These are phyloP conservation scores for Pycnococcus provasolii DNA, from an alignment of 139 green algal species.

Conservation along the genomic window DNA sequence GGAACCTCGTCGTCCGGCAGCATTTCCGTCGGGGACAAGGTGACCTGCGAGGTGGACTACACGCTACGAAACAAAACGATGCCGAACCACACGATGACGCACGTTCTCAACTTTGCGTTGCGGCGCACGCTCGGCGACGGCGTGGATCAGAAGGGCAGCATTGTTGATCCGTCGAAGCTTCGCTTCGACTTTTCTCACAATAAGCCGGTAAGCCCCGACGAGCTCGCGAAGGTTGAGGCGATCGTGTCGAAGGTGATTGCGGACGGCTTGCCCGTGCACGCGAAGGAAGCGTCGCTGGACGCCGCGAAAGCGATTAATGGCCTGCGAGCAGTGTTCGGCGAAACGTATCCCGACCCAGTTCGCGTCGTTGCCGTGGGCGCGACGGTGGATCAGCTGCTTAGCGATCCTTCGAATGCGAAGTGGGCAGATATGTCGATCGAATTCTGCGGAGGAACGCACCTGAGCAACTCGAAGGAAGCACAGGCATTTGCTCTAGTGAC, in stretches of 20 bases:
- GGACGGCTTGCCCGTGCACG: conserved; percentile 49
- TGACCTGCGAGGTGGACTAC: conserved; percentile 65
- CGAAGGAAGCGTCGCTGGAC: conserved; percentile 66
- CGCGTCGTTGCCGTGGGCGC: conserved; percentile 82
- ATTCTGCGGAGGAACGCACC: conserved; percentile 96
- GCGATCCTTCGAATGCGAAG: conserved; percentile 45
- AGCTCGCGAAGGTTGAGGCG: conserved; percentile 35
- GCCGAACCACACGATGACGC: conserved; percentile 97
- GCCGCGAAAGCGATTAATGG: conserved; percentile 73
- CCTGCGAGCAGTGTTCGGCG: conserved; percentile 89
- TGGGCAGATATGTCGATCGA: conserved; percentile 60
- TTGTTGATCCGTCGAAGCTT: conserved; percentile 80
- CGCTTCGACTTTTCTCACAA: conserved; percentile 96
- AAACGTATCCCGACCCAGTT: conserved; percentile 95
- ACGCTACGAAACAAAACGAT: conserved; percentile 59
- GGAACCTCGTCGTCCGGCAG: conserved; percentile 27
- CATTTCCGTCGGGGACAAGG: conserved; percentile 54
- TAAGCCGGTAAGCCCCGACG: conserved; percentile 33
- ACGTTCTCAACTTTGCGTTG: conserved; percentile 93
- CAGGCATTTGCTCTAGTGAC: conserved; percentile 76
- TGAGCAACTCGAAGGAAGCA: conserved; percentile 71
- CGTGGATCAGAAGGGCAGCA: conserved; percentile 93
- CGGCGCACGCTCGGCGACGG: conserved; percentile 70
- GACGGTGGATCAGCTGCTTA: conserved; percentile 73
- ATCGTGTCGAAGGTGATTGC: conserved; percentile 39